Conservation (phyloP, 192 early-diverging fungal species). For the Coemansia sp. region DNA sequence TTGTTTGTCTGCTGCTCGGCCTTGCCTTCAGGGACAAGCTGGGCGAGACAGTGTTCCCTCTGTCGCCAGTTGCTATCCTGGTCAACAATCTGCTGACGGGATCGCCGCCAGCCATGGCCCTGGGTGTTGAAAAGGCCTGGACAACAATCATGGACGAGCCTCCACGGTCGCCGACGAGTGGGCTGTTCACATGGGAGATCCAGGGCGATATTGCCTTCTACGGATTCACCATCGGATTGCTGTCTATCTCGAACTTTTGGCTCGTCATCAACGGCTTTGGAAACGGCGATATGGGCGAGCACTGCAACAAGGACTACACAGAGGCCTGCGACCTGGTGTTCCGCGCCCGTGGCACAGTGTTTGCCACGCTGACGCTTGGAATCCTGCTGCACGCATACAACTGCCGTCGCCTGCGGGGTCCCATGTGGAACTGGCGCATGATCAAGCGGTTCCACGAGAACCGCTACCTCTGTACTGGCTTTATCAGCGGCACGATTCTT, state of each 20-base stretch:
- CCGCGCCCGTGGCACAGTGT: conserved; percentile 67
- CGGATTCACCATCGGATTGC: conserved; percentile 60
- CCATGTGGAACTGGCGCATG: conserved; percentile 55
- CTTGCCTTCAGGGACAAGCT: conserved; percentile 64
- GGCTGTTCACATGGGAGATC: conserved; percentile 64
- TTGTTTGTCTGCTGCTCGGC: conserved; percentile 67
- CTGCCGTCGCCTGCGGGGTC: conserved; percentile 63
- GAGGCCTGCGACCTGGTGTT: conserved; percentile 61
- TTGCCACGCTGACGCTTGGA: conserved; percentile 66
- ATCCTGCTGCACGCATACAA: conserved; percentile 74
- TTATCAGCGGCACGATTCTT: conserved; percentile 51
- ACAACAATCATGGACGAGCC: conserved; percentile 68
- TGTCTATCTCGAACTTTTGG: conserved; percentile 62
- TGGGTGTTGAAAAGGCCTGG: conserved; percentile 66
- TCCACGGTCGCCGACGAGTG: conserved; percentile 58
- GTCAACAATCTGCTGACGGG: conserved; percentile 79
- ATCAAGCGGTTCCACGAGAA: conserved; percentile 51
- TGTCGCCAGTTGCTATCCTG: conserved; percentile 75
- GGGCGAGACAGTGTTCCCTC: conserved; percentile 64
- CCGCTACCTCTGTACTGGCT: conserved; percentile 48
- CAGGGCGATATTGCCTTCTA: conserved; percentile 67
- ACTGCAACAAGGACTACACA: conserved; percentile 57
- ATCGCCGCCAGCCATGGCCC: conserved; percentile 74
- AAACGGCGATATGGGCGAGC: conserved; percentile 54
- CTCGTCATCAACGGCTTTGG: conserved; percentile 62